Conservation (phyloP, 257 asterid species). For the Solanum commersonii region DNA sequence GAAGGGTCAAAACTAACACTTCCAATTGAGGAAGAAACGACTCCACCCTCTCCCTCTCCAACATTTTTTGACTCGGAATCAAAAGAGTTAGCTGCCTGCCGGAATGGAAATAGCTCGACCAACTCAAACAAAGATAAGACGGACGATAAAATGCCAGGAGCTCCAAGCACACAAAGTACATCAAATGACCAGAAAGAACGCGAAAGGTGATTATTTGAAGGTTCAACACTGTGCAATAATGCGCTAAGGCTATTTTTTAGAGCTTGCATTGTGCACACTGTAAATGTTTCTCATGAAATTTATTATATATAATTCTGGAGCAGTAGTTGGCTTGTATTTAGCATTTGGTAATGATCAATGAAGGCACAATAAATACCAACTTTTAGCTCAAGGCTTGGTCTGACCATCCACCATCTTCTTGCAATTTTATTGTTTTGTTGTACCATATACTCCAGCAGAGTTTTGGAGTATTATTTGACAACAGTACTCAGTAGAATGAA, state of each 20-base stretch:
- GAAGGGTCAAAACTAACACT: conserved; percentile 95
- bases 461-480: background rate
- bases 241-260: conserved; percentile 18
- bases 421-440: background rate
- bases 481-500: background rate
- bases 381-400: background rate
- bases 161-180: background rate
- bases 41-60: conserved; percentile 6
- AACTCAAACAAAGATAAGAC: conserved; percentile 8
- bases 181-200: conserved; percentile 13
- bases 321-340: background rate
- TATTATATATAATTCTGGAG: background rate
- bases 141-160: conserved; percentile 14
- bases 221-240: conserved; percentile 8
- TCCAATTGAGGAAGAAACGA: conserved; percentile 69
- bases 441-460: background rate
- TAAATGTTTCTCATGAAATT: background rate
- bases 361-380: background rate
- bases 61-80: conserved; percentile 3
- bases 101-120: conserved; percentile 8
- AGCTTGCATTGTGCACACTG: conserved; percentile 22
- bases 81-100: conserved; percentile 17
- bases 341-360: background rate
- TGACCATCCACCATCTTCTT: background rate
- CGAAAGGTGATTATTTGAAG: background rate